These are phyloP conservation scores for Akanthomyces muscarius DNA, from an alignment of 2,329 filamentous ascomycete species.

Conservation along the genomic window DNA sequence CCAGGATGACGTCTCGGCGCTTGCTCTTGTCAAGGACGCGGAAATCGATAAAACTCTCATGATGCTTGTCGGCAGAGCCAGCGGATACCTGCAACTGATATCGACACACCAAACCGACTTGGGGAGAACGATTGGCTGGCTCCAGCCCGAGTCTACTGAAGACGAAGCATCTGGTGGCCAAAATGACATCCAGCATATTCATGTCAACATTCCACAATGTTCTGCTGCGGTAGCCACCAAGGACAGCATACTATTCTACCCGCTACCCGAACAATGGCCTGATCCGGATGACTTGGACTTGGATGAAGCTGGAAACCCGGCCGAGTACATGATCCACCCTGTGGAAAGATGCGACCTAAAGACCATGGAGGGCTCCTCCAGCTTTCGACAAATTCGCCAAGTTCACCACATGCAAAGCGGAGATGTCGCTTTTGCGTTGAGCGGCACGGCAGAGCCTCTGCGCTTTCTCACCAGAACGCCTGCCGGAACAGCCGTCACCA, in stretches of 20 bases:
- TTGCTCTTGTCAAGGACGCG: conserved; percentile 33
- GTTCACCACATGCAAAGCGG: background rate
- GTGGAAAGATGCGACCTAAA: background rate
- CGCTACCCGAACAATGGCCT: conserved; percentile 6
- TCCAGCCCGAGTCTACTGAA: conserved; percentile 2
- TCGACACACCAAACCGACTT: conserved; percentile 31
- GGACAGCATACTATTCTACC: conserved; percentile 19
- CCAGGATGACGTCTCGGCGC: conserved; percentile 39
- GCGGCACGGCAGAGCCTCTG: conserved; percentile 29
- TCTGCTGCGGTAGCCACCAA: conserved; percentile 20
- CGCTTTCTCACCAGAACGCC: conserved; percentile 38
- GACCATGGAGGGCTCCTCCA: background rate
- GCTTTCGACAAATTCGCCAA: conserved; percentile 4
- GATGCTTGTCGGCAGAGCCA: conserved; percentile 39
- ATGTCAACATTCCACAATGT: conserved; percentile 16
- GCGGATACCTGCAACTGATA: conserved; percentile 38
- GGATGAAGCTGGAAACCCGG: background rate
- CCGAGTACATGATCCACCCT: background rate
- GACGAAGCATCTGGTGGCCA: background rate
- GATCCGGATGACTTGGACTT: background rate
- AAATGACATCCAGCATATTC: conserved; percentile 19
- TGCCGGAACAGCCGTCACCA: conserved; percentile 31
- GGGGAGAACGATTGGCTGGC: conserved; percentile 25
- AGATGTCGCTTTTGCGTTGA: conserved; percentile 3
- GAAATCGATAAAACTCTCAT: conserved; percentile 22